Base-by-base conservation (phyloP, 176 grass and related monocot species). In the maize (Zea mays) region DNA sequence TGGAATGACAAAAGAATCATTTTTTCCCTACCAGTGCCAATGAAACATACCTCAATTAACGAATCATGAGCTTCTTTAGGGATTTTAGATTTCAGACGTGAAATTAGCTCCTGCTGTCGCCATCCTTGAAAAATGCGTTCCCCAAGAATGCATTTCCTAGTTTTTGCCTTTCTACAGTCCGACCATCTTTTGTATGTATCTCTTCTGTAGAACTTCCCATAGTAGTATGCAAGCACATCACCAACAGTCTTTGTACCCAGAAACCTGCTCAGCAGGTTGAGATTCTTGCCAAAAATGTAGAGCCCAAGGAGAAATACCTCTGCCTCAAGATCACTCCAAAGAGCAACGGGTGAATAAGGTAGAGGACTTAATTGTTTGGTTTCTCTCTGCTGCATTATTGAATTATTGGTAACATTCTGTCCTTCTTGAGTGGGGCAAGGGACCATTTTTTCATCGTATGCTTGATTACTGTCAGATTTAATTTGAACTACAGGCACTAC, bases 251-350 rank as follows among this genome's bases (percentile, higher is more conserved):
- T 97, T 78, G 45, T 86, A 46, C 57, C 79, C 48, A 93, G 16
- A 85, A 90, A 93, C 49, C 69, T 86, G 62, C 79, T 85, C 75
- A 93, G 27, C 63, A 84, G 21, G 39, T 40, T 73, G 46, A 93
- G 85, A 83, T 93, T 85, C 84, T 97, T 97, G 62, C 89, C 89
- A 21, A 97, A 97, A 85, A 91, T 90, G 52, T 93, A 97, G 38
- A 97, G 86, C 10, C 91, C 91, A 72, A 97, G 94, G 51, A 97
- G 80, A 62, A 97, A 97, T 16, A 74, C 79, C 34, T 84, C 77
- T 66, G 8, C 56, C 34, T 93, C 89, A 72, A 62, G 69, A 65
- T 90, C 82, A 82, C 63, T 92, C 94, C 94, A 97, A 63, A 81
- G 27, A 7, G 59, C 72, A 51, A 47, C 52, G 65, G 84, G 44